Conservation (phyloP, 2,329 filamentous ascomycete genomes). For the Venturia effusa region DNA sequence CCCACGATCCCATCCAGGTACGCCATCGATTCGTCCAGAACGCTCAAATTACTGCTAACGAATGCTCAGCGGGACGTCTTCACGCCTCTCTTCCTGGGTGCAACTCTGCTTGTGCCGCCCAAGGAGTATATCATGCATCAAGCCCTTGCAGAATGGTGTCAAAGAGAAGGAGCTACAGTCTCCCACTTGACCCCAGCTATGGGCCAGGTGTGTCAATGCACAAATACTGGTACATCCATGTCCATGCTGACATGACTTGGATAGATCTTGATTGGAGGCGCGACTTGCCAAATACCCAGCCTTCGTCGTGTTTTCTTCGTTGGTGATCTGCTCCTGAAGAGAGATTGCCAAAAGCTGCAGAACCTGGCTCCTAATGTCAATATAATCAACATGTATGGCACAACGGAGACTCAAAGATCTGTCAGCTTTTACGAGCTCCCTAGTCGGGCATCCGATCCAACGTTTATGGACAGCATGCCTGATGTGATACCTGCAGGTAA, state of each 20-base stretch:
- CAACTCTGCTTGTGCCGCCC: slow-evolving; percentile 65
- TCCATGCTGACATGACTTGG: slow-evolving; percentile 31
- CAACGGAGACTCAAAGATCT: slow-evolving; percentile 71
- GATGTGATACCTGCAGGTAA: slow-evolving; percentile 70
- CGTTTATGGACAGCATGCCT: slow-evolving; percentile 51
- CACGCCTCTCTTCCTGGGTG: slow-evolving; percentile 79
- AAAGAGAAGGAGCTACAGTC: slow-evolving; percentile 60
- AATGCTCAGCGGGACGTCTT: slow-evolving; percentile 60
- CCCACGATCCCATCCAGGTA: slow-evolving; percentile 48
- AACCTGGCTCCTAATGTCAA: slow-evolving; percentile 61
- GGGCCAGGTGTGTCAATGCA: slow-evolving; percentile 23
- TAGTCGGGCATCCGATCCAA: slow-evolving; percentile 51
- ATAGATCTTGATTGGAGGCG: slow-evolving; percentile 81
- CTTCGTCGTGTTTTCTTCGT: slow-evolving; percentile 82
- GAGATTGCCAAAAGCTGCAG: slow-evolving; percentile 69
- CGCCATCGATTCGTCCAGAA: too few relatives aligned
- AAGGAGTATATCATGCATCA: slow-evolving; percentile 81
- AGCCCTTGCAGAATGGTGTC: slow-evolving; percentile 80
- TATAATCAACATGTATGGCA: slow-evolving; percentile 82
- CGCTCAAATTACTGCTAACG: too few relatives aligned
- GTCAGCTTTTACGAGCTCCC: slow-evolving; percentile 78
- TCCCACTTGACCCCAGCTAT: slow-evolving; percentile 92
- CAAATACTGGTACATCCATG: not conserved
- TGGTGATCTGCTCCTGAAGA: slow-evolving; percentile 77
- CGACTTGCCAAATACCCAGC: slow-evolving; percentile 62